Conservation (phyloP, 768 basidiomycete species). For the Suillus bovinus region DNA sequence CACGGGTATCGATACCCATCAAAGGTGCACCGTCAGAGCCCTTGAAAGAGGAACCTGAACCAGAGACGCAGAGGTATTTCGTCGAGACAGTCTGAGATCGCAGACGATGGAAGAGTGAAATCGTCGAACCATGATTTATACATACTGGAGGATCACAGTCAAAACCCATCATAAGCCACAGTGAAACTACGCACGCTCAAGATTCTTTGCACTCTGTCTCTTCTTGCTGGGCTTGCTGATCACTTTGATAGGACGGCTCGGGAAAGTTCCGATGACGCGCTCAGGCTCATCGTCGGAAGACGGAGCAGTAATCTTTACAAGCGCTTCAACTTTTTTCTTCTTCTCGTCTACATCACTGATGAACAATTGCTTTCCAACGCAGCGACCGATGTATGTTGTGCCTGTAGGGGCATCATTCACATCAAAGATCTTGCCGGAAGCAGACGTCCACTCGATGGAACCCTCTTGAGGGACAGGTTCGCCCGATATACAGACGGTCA, state of each 20-base stretch:
- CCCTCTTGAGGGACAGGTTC: slow-evolving; percentile 86
- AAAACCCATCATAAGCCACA: slow-evolving; percentile 15
- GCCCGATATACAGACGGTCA: slow-evolving; percentile 90
- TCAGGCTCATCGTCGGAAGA: slow-evolving; percentile 80
- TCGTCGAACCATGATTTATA: slow-evolving; percentile 93
- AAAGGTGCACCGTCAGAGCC: slow-evolving; percentile 90
- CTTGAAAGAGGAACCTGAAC: slow-evolving; percentile 88
- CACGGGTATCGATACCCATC: slow-evolving; percentile 75
- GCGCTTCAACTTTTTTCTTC: slow-evolving; percentile 92
- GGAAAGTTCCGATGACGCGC: slow-evolving; percentile 84
- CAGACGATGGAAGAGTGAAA: slow-evolving; percentile 94
- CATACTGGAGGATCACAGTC: slow-evolving; percentile 57
- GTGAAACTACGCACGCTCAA: slow-evolving; percentile 68
- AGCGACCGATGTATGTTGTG: slow-evolving; percentile 89
- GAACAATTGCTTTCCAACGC: slow-evolving; percentile 92
- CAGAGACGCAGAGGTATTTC: slow-evolving; percentile 94
- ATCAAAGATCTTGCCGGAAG: slow-evolving; percentile 84
- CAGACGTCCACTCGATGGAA: slow-evolving; percentile 83
- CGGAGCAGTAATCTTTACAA: slow-evolving; percentile 85
- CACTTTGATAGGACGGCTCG: slow-evolving; percentile 94
- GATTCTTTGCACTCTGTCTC: slow-evolving; percentile 89
- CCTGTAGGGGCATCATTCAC: slow-evolving; percentile 75
- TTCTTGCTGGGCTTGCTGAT: slow-evolving; percentile 99
- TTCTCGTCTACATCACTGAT: slow-evolving; percentile 95
- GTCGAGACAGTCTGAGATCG: slow-evolving; percentile 96